A percentile compares a stretch with the other conserved stretches of the same genome.
phyloP scores from a whole-genome alignment of 139 green algal genomes.

The Marvania coccoides region DNA sequence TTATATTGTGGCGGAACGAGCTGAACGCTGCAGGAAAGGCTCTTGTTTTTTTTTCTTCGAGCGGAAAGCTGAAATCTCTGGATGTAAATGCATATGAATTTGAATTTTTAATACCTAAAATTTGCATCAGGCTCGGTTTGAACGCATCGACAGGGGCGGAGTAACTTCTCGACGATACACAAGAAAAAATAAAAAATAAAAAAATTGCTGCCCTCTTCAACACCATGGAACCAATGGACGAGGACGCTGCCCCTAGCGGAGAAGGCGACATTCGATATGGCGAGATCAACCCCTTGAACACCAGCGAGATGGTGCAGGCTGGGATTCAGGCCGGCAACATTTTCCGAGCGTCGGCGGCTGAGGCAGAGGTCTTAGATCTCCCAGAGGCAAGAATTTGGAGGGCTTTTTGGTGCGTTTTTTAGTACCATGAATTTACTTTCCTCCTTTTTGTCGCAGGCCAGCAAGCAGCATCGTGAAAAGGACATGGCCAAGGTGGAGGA shows the following conservation, averaged over 20 bases:
- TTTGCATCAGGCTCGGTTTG: no score
- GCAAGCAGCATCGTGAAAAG: constrained; percentile 23
- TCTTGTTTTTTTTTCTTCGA: no score
- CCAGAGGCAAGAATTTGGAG: constrained; percentile 11
- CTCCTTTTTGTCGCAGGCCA: constrained; percentile 18
- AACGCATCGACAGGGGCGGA: no score
- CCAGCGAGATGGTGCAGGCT: constrained; percentile 5
- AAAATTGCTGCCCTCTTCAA: no score
- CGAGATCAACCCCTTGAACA: constrained; percentile 4
- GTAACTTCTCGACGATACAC: no score
- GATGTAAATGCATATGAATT: no score
- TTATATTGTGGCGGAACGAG: no score
- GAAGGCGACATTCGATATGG: constrained; percentile 6
- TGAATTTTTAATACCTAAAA: no score
- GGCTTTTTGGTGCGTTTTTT: no score
- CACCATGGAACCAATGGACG: constrained; percentile 14
- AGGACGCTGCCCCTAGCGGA: not conserved
- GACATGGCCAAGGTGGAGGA: constrained; percentile 65
- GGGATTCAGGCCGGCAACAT: constrained; percentile 39
- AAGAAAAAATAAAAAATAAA: no score
- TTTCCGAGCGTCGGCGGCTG: constrained; percentile 3
- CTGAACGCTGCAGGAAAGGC: no score
- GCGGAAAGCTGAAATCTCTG: no score
- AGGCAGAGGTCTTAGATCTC: constrained; percentile 34
- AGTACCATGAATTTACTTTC: not conserved